Evolutionary conservation across 2,329 filamentous ascomycete genomes (phyloP).

Genomic region (Aureobasidium sp.): DNA sequence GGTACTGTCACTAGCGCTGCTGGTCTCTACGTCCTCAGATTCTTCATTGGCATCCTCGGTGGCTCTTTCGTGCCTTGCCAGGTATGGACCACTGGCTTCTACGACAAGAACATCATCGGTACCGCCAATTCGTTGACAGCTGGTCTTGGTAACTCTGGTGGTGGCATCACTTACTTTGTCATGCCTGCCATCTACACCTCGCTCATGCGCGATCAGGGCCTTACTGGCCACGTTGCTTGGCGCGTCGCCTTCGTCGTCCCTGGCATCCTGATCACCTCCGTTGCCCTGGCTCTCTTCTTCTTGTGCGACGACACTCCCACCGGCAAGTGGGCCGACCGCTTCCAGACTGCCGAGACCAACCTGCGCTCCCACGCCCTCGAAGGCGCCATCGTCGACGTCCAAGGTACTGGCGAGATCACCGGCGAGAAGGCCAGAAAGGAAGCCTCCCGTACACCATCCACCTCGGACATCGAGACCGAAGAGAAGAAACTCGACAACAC

Average conservation of each 20-base stretch:
- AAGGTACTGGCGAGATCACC: constrained; percentile 47
- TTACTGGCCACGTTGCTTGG: constrained; percentile 67
- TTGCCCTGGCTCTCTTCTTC: constrained; percentile 62
- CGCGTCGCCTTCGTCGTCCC: constrained; percentile 78
- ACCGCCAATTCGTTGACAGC: constrained; percentile 80
- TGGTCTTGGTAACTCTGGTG: constrained; percentile 80
- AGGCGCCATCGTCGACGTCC: constrained; percentile 43
- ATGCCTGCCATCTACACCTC: constrained; percentile 88
- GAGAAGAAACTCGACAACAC: constrained; percentile 34
- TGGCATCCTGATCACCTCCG: constrained; percentile 63
- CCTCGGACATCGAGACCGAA: constrained; percentile 26
- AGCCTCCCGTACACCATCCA: constrained; percentile 26
- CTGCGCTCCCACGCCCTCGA: constrained; percentile 39
- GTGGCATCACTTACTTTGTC: constrained; percentile 86
- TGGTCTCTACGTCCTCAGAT: constrained; percentile 65
- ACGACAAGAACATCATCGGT: constrained; percentile 85
- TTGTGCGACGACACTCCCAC: constrained; percentile 76
- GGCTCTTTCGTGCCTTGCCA: constrained; percentile 79
- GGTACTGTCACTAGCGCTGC: constrained; percentile 63
- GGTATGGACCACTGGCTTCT: constrained; percentile 89
- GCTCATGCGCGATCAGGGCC: constrained; percentile 52
- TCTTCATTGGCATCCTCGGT: constrained; percentile 75
- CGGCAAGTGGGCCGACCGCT: constrained; percentile 71
- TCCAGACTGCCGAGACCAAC: constrained; percentile 50
- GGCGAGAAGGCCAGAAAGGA: constrained; percentile 29